Evolutionary conservation across 192 early-diverging fungal species (phyloP).

Genomic region (Entrophospora sp.): DNA sequence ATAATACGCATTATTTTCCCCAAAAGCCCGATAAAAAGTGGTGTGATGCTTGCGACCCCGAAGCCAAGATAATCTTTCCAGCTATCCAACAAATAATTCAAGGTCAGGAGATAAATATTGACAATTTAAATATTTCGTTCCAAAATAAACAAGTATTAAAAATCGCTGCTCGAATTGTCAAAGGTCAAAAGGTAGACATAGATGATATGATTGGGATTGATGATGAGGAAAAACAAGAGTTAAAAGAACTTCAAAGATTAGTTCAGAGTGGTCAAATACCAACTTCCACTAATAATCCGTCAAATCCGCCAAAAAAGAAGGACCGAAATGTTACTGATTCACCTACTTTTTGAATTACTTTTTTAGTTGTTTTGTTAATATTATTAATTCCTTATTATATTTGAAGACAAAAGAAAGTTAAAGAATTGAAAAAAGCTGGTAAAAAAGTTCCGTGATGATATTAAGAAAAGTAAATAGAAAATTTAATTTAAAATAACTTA

Average conservation of each 20-base stretch:
- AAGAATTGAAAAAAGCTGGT: background rate
- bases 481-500: too few species aligned
- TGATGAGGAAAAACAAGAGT: background rate
- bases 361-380: background rate
- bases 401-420: conserved; percentile 10
- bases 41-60: background rate
- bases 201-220: background rate
- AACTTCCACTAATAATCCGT: background rate
- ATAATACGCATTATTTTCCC: conserved; percentile 6
- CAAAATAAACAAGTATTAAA: conserved; percentile 1
- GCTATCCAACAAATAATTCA: background rate
- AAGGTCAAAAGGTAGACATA: background rate
- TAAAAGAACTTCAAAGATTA: conserved; percentile 5
- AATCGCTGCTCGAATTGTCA: background rate
- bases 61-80: background rate
- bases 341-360: background rate
- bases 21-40: conserved; percentile 2
- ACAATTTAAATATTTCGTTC: conserved; percentile 3
- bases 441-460: conserved; percentile 1
- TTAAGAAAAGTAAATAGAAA: background rate
- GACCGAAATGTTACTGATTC: background rate
- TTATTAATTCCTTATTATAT: background rate
- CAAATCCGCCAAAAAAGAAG: background rate
- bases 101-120: background rate
- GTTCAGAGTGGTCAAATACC: too few species aligned